Evolutionary conservation across 169 alveolate species (phyloP).

Genomic region (Eimeria praecox): DNA sequence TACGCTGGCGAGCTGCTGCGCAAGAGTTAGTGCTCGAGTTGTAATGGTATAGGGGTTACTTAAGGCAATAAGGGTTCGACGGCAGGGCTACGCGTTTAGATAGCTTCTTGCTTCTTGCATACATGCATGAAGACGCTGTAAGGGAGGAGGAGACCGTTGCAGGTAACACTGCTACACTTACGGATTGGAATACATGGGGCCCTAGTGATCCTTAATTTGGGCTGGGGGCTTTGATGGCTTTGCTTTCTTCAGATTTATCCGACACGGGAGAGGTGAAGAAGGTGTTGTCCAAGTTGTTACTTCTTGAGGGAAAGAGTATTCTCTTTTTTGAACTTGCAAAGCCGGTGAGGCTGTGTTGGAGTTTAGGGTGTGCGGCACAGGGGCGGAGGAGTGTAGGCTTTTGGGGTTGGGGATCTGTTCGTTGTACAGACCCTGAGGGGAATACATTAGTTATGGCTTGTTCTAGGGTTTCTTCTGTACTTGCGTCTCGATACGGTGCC

Average conservation of each 20-base stretch:
- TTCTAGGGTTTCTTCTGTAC: neutral
- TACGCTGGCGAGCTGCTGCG: neutral
- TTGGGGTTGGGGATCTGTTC: neutral
- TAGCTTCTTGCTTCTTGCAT: neutral
- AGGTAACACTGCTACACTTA: neutral
- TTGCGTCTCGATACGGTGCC: neutral
- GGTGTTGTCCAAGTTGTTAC: neutral
- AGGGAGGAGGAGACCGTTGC: neutral
- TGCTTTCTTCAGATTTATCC: neutral
- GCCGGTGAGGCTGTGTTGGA: slow-evolving; percentile 7
- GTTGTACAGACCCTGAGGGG: neutral
- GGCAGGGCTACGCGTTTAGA: too few species aligned
- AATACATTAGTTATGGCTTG: neutral
- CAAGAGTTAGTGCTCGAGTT: neutral
- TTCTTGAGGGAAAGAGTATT: neutral
- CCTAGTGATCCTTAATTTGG: neutral
- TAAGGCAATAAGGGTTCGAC: too few species aligned
- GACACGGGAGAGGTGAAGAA: slow-evolving; percentile 27
- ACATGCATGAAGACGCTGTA: neutral
- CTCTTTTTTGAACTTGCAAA: slow-evolving; percentile 45
- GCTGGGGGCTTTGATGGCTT: neutral
- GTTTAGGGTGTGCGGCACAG: neutral
- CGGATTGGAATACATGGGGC: neutral
- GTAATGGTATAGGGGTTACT: neutral
- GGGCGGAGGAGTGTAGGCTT: neutral